Evolutionary conservation across 495 filamentous ascomycete species (phyloP).

Genomic region (Podospora tetraspora): DNA sequence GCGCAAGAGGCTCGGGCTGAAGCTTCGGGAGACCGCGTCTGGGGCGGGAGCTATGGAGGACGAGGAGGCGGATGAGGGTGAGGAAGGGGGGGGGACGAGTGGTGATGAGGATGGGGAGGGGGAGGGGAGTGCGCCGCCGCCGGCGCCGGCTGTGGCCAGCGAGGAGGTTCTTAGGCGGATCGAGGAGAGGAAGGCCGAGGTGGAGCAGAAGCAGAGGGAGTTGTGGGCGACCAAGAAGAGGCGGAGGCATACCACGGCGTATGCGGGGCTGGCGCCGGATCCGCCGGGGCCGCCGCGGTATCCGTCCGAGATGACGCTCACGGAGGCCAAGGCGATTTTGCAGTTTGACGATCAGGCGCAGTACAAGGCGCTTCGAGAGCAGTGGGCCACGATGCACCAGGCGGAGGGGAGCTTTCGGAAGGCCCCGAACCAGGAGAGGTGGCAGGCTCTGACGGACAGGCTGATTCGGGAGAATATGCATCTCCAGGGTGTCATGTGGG

Average conservation of each 20-base stretch:
- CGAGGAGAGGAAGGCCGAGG: conserved; percentile 49
- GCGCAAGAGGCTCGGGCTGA: conserved; percentile 58
- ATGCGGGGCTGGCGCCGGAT: conserved; percentile 68
- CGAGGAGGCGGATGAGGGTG: too few relatives aligned
- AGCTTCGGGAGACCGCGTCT: conserved; percentile 54
- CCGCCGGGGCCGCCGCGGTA: conserved; percentile 70
- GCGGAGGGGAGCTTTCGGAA: conserved; percentile 65
- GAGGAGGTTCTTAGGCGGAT: conserved; percentile 50
- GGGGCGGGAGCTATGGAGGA: not conserved
- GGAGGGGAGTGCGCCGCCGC: conserved; percentile 2
- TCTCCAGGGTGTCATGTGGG: conserved; percentile 60
- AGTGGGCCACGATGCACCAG: conserved; percentile 66
- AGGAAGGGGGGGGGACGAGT: conserved; percentile 15
- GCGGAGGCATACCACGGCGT: conserved; percentile 63
- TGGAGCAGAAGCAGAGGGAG: conserved; percentile 61
- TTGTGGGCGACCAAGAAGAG: conserved; percentile 62
- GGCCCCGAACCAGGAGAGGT: conserved; percentile 64
- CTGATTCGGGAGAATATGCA: conserved; percentile 61
- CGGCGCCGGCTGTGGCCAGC: not conserved
- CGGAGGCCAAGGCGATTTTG: conserved; percentile 68
- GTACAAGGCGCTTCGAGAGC: conserved; percentile 59
- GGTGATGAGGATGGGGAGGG: conserved; percentile 17
- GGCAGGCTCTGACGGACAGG: conserved; percentile 65
- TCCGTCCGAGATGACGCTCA: conserved; percentile 75
- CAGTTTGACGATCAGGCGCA: conserved; percentile 51